Base-by-base conservation (phyloP, 495 filamentous ascomycete species). In the Podospora appendiculata region DNA sequence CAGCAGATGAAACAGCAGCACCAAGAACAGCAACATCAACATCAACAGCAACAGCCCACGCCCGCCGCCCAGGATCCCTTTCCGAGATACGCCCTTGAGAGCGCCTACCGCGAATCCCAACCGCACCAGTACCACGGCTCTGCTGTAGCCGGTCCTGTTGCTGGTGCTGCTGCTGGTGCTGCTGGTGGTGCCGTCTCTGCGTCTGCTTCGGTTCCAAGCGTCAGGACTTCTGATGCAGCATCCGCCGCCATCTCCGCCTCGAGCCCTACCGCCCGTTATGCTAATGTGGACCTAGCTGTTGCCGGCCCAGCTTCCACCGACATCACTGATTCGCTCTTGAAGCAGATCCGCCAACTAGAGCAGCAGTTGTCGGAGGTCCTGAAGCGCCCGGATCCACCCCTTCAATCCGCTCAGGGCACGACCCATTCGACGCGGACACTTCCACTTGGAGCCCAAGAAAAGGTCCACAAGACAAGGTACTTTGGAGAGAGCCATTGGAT, bases 401-500 rank as follows among this genome's bases (percentile, higher is more conserved):
- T 39, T 39, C 66, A 17, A 52, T 51, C 17, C 45, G 59, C 17
- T 52, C 52, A 3, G 55, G 53, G 25, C 43, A 38, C 41, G 16
- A 16, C 42, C 9, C 57, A 57, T 12, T 46, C 53, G 4, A 38
- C 41, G 13, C 40, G 43, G 35, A 25, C 32, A 12, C n/a, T 52
- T 9, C 11, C 51, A 9, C 36, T 45, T 10, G 33, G 42, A 12
- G 44, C 42, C 43, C 55, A 46, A 6, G 49, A 40, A 3, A 25
- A 33, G 7, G 14, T 63, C 18, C 64, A 64, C 38, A 83, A 82
- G 58, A 68, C 72, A 0, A 58, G 77, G 5, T 60, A 79, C 8
- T 74, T 78, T 53, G 78, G 76, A 1, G 72, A 76, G 25, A 79
- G 76, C 53, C 77, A 80, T 56, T 79, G 77, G 79, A 73, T 79